phyloP scores from a whole-genome alignment of 441 rosid genomes.

The Lepidium campestre region DNA sequence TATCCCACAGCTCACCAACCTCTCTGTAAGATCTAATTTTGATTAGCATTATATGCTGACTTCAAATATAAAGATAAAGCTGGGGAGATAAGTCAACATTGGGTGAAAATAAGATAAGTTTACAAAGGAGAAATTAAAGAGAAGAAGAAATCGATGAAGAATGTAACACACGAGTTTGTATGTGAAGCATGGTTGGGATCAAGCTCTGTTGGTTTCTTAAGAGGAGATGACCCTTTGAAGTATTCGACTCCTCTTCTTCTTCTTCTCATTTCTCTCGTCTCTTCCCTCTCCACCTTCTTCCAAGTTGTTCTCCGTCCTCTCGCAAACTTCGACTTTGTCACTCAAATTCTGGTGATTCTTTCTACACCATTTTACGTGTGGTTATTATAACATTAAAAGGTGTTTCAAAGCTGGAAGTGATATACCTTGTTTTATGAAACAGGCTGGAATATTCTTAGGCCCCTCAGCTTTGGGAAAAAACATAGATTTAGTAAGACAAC shows the following conservation, averaged over 20 bases:
- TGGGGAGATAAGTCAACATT: neutral
- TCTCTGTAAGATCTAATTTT: neutral
- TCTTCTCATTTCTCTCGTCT: constrained; percentile 27
- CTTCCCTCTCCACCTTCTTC: constrained; percentile 16
- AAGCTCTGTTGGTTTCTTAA: constrained; percentile 1
- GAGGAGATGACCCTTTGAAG: constrained; percentile 8
- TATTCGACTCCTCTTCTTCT: constrained; percentile 22
- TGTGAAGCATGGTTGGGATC: constrained; percentile 13
- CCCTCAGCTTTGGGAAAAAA: constrained; percentile 35
- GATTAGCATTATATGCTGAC: neutral
- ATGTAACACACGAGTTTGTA: neutral
- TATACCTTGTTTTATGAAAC: neutral
- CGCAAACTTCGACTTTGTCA: constrained; percentile 26
- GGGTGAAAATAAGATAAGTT: neutral
- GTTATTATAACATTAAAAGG: neutral
- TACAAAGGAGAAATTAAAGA: neutral
- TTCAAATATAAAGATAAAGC: neutral
- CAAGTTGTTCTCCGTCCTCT: constrained; percentile 30
- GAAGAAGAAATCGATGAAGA: neutral
- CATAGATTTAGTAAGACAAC: neutral
- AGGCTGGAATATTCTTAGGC: constrained; percentile 44
- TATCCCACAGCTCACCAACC: constrained; percentile 4
- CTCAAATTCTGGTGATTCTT: constrained; percentile 31
- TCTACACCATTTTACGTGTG: neutral
- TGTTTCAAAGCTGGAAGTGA: neutral